Conservation (phyloP, 1,139 yeast species). For the Protomyces gravidus region DNA sequence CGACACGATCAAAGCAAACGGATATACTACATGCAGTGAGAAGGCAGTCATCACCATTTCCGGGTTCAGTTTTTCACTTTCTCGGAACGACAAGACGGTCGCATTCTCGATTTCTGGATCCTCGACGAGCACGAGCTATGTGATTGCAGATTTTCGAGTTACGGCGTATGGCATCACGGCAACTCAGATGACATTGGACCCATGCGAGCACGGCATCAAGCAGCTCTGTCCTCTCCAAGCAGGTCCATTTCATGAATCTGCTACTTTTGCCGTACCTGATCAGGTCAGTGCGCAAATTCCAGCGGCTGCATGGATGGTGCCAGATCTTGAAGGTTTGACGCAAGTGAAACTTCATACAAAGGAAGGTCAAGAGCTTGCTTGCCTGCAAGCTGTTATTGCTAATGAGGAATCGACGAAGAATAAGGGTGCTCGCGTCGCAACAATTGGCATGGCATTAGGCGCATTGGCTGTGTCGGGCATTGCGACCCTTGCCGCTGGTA, state of each 20-base stretch:
- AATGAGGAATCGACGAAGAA: slow-evolving; percentile 39
- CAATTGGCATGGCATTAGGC: slow-evolving; percentile 39
- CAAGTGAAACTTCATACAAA: slow-evolving; percentile 36
- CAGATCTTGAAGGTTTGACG: slow-evolving; percentile 40
- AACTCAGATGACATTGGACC: slow-evolving; percentile 36
- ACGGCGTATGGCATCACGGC: slow-evolving; percentile 38
- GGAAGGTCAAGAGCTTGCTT: slow-evolving; percentile 37
- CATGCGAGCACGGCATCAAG: slow-evolving; percentile 37
- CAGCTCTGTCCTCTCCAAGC: slow-evolving; percentile 39
- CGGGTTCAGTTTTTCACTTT: slow-evolving; percentile 29
- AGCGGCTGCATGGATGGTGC: slow-evolving; percentile 38
- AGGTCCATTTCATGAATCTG: slow-evolving; percentile 36
- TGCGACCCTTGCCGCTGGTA: slow-evolving; percentile 30
- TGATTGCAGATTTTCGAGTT: slow-evolving; percentile 33
- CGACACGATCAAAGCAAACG: not conserved
- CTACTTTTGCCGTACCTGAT: slow-evolving; percentile 38
- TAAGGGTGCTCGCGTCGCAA: slow-evolving; percentile 36
- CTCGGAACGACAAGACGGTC: slow-evolving; percentile 27
- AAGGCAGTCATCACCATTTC: slow-evolving; percentile 11
- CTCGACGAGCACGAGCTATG: slow-evolving; percentile 26
- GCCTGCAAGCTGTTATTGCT: slow-evolving; percentile 38
- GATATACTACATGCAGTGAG: not conserved
- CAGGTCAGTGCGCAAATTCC: slow-evolving; percentile 37
- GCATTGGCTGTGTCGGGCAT: slow-evolving; percentile 36
- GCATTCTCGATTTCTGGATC: slow-evolving; percentile 32